Evolutionary conservation across 2,329 filamentous ascomycete genomes (phyloP), one percentile per base, ranked within the genome.

Genomic region (Acarospora socialis): DNA sequence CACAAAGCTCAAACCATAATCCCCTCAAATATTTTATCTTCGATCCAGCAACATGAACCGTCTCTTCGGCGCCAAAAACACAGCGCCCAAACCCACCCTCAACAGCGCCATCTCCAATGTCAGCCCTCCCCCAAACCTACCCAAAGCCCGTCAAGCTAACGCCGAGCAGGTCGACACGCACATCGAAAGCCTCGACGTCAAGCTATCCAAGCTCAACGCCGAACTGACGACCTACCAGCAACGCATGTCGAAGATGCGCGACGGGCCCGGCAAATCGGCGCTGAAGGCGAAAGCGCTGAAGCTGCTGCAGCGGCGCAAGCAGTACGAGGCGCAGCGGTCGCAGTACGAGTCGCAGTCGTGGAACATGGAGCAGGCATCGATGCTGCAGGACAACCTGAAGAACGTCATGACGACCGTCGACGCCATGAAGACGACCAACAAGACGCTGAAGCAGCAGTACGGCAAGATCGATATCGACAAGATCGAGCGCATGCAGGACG

Each of bases 331-430:
- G 3, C 84, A 94, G 59, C 82, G 87, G 43, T 84, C 94, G 49
- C 86, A 95, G 60, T 74, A 95, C 33, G 81, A 92, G 59, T 71
- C 78, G 43, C 90, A 98, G 60, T 82, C 82, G 14, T 95, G 86
- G 86, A 95, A 95, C 61, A 94, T 98, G 86, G 86, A 95, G 61
- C 86, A 94, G 60, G 86, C 87, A 3, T 80, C 81, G 53, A 92
- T 86, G 70, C 94, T 95, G 87, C 84, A 92, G 62, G 87, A 95
- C 60, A 95, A 95, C 52, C 70, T 98, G 32, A 90, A 92, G 57
- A 95, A 95, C 57, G 87, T 90, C 41, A 94, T 94, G 86, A 92
- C 84, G 12, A 94, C 90, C 17, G 86, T 95, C 26, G 87, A 95
- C 54, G 86, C 87, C 7, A 87, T 98, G 73, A 92, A 94, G 70